Conservation (phyloP, 2,329 filamentous ascomycete genomes). For the Bipolaris bicolor region DNA sequence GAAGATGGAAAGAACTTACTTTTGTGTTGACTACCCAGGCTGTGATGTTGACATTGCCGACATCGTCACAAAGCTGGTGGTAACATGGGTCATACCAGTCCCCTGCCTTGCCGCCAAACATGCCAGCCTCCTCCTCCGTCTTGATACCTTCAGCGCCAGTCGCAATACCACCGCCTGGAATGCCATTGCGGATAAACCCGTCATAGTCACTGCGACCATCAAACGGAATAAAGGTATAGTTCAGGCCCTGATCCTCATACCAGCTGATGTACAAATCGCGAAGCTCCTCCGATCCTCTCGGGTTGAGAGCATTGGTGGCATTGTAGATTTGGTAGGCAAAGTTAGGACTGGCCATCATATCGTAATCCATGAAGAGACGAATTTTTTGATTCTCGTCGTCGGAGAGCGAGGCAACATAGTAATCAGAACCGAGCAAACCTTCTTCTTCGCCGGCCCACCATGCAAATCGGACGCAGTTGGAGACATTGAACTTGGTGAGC, state of each 20-base stretch:
- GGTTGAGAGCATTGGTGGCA: conserved; percentile 46
- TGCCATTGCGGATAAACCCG: conserved; percentile 50
- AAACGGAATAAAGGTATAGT: conserved; percentile 50
- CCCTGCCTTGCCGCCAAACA: conserved; percentile 50
- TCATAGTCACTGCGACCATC: conserved; percentile 52
- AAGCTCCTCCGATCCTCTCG: conserved; percentile 46
- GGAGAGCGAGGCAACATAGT: conserved; percentile 47
- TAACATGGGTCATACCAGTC: conserved; percentile 51
- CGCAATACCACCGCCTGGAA: conserved; percentile 50
- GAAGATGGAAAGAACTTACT: conserved; percentile 20
- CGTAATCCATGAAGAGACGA: conserved; percentile 53
- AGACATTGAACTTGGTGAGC: conserved; percentile 48
- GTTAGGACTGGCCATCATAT: conserved; percentile 52
- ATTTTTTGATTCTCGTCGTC: conserved; percentile 49
- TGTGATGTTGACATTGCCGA: conserved; percentile 48
- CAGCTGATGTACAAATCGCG: conserved; percentile 48
- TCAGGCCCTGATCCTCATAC: conserved; percentile 46
- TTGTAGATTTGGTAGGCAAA: conserved; percentile 52
- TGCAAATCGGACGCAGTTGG: conserved; percentile 50
- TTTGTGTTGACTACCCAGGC: conserved; percentile 50
- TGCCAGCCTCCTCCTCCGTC: conserved; percentile 44
- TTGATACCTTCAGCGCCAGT: conserved; percentile 52
- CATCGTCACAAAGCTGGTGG: conserved; percentile 49
- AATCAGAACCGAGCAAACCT: conserved; percentile 49
- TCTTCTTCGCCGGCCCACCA: conserved; percentile 52